Base-by-base conservation (phyloP, 2,329 filamentous ascomycete genomes). In the Phaeosphaeriaceae sp. region DNA sequence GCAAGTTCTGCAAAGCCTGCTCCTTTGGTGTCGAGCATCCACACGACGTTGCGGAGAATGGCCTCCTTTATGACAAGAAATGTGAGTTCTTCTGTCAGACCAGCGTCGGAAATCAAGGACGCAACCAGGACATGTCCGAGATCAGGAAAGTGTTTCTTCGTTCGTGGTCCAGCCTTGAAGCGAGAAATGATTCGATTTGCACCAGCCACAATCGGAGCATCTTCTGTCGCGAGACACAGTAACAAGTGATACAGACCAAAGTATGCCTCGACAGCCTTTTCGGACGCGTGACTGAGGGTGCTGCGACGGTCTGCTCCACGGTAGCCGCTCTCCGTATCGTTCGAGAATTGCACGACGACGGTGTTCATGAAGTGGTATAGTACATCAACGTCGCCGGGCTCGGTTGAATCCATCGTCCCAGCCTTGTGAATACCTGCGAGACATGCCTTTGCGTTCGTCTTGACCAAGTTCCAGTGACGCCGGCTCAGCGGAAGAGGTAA, bases 261-360 rank as follows among this genome's bases (percentile, higher is more conserved):
- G 67, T 85, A 84, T 0, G 82, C 80, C 60, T 84, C 80, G 3
- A 85, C 83, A 4, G 82, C 83, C 70, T 84, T 84, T 59, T 85
- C 83, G 0, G 81, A 84, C 0, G 81, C 80, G 48, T 84, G 79
- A 0, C 70, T 76, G 19, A 85, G 72, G 0, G 78, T 81, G 53
- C 80, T 82, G 36, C 72, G 77, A 1, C 54, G 19, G 11, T 65
- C 56, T 3, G 65, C 10, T 24, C 41, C 42, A 10, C 55, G 42
- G 13, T 58, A 65, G 0, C 56, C 67, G 22, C 60, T 58, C 11
- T 64, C 56, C 1, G 69, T 58, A 33, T 74, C 71, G 13, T 75
- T 57, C 60, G 81, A 84, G 48, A 85, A 79, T 15, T 80, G 78
- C 20, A 84, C 81, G 0, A 85, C 80, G 17, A 85, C 75, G 55